Evolutionary conservation across 257 asterid species (phyloP).

Genomic region (Jasminum sambac): DNA sequence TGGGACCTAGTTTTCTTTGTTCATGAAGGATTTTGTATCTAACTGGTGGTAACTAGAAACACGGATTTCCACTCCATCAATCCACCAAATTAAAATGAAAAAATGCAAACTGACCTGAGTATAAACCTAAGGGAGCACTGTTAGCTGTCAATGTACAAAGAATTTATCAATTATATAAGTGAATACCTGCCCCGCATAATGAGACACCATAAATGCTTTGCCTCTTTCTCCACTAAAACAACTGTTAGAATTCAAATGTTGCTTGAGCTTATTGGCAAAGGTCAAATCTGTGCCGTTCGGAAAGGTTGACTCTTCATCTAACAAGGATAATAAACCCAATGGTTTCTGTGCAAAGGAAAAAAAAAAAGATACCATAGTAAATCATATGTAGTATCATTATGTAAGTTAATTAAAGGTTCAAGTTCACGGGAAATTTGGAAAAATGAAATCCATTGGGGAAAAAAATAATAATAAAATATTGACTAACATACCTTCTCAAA

Average conservation of each 20-base stretch:
- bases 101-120: background rate
- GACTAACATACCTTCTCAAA: slow-evolving; percentile 82
- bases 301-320: slow-evolving; percentile 96
- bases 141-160: slow-evolving; percentile 13
- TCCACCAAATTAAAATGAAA: background rate
- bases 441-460: background rate
- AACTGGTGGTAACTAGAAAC: background rate
- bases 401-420: background rate
- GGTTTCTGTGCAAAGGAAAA: slow-evolving; percentile 83
- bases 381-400: slow-evolving; percentile 18
- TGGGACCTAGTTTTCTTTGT: background rate
- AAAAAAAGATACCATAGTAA: slow-evolving; percentile 7
- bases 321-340: slow-evolving; percentile 80
- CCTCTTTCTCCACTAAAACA: slow-evolving; percentile 86
- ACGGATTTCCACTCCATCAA: background rate
- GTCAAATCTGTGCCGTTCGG: slow-evolving; percentile 97
- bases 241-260: slow-evolving; percentile 75
- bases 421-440: background rate
- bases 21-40: background rate
- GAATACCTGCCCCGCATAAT: slow-evolving; percentile 97
- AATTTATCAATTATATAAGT: slow-evolving; percentile 15
- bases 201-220: slow-evolving; percentile 80
- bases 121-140: background rate
- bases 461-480: slow-evolving; percentile 16
- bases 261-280: slow-evolving; percentile 90